Conservation (phyloP, 495 filamentous ascomycete genomes). For the Apiosordaria backusii region DNA sequence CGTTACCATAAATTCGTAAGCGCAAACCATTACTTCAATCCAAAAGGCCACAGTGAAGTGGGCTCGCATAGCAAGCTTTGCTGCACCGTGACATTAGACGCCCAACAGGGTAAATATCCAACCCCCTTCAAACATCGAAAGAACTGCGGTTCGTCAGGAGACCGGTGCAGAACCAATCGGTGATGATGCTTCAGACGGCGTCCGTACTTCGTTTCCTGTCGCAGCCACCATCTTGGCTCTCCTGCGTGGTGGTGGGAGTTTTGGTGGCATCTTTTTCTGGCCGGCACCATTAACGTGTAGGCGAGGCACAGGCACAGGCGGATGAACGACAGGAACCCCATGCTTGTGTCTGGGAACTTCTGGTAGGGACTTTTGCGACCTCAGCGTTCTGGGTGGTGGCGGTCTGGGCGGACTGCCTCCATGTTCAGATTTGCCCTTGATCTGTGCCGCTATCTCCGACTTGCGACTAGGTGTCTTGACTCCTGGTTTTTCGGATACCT, state of each 20-base stretch:
- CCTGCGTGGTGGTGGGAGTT: constrained; percentile 52
- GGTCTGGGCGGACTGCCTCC: constrained; percentile 14
- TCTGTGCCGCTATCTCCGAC: constrained; percentile 28
- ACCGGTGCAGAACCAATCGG: constrained; percentile 9
- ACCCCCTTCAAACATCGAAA: not conserved
- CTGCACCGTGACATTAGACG: too few relatives aligned
- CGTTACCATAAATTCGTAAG: constrained; percentile 8
- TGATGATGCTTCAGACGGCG: constrained; percentile 7
- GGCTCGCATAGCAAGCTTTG: too few relatives aligned
- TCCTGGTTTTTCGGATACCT: constrained; percentile 78
- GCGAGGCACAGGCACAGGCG: constrained; percentile 21
- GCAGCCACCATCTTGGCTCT: constrained; percentile 38
- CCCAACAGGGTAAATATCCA: not conserved
- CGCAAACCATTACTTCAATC: not conserved
- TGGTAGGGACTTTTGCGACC: constrained; percentile 42
- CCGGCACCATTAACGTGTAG: constrained; percentile 28
- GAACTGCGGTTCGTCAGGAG: constrained; percentile 8
- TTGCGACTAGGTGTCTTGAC: constrained; percentile 76
- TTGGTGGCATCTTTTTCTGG: constrained; percentile 52
- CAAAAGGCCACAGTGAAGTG: not conserved
- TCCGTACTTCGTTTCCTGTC: constrained; percentile 8
- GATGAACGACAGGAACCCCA: constrained; percentile 41
- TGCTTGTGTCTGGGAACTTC: constrained; percentile 47
- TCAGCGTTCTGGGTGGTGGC: constrained; percentile 24
- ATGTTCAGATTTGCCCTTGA: constrained; percentile 12